Percentiles rank a stretch among this genome's conserved stretches.
Evolutionary conservation across 75 land plant genomes (phyloP).

Genomic region (Selaginella moellendorffii): DNA sequence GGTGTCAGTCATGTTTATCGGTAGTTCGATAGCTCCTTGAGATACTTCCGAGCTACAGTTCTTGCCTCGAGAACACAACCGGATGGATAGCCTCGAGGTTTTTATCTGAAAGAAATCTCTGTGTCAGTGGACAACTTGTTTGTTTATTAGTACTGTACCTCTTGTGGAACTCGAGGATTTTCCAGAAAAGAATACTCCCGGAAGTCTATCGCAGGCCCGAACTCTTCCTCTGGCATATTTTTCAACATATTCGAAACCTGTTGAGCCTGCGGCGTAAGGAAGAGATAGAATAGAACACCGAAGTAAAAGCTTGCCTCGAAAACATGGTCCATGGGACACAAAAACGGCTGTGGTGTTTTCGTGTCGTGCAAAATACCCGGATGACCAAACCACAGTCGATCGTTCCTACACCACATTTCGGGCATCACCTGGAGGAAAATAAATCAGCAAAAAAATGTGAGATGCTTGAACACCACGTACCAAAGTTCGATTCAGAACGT

Average conservation of each 20-base stretch:
- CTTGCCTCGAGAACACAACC: no score
- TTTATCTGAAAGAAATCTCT: not conserved
- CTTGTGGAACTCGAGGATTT: slow-evolving; percentile 49
- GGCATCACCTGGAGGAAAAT: slow-evolving; percentile 93
- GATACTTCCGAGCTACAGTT: no score
- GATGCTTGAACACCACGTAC: slow-evolving; percentile 24
- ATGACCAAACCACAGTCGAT: slow-evolving; percentile 88
- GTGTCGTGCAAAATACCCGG: slow-evolving; percentile 61
- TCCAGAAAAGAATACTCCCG: slow-evolving; percentile 84
- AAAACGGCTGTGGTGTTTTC: slow-evolving; percentile 71
- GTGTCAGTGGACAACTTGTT: no score
- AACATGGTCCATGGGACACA: slow-evolving; percentile 90
- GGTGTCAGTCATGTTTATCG: not conserved
- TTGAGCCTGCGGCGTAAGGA: not conserved
- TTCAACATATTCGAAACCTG: slow-evolving; percentile 77
- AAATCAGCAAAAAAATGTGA: not conserved
- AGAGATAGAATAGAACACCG: not conserved
- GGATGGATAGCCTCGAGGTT: not conserved
- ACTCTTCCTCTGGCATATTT: slow-evolving; percentile 36
- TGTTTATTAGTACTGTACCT: no score
- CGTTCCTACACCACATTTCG: slow-evolving; percentile 83
- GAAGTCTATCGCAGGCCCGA: slow-evolving; percentile 63
- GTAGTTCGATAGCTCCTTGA: no score
- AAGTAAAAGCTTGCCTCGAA: slow-evolving; percentile 56
- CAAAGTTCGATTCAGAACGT: slow-evolving; percentile 69